Evolutionary conservation across 106 monocot species (phyloP).

Genomic region (Dendrobium huoshanense): DNA sequence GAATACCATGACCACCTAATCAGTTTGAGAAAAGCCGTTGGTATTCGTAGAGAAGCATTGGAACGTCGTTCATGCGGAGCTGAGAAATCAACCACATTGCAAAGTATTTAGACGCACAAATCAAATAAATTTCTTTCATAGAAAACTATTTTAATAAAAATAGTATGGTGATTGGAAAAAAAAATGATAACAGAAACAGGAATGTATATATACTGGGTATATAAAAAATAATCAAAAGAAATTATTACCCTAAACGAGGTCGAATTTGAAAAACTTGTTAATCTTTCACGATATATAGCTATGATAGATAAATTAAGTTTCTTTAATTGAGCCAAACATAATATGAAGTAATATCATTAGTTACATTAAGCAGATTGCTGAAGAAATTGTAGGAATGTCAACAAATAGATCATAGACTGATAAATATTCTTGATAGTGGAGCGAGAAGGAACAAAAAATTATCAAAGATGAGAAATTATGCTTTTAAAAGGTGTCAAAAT

Average conservation of each 20-base stretch:
- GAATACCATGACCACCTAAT: neutral
- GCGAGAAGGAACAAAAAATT: no score
- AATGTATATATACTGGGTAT: no score
- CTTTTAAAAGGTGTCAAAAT: no score
- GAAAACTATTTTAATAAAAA: neutral
- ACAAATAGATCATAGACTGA: no score
- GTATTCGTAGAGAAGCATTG: neutral
- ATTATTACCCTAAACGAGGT: neutral
- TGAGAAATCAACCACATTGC: neutral
- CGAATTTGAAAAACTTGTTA: neutral
- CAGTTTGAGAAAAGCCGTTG: neutral
- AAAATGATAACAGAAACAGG: neutral
- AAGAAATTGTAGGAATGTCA: no score
- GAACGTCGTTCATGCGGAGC: slow-evolving; percentile 1
- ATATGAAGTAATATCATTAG: no score
- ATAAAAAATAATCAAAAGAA: no score
- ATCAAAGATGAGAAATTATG: no score
- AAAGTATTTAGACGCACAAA: neutral
- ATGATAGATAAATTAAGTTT: no score
- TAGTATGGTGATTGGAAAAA: neutral
- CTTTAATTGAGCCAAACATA: no score
- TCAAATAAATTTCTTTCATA: neutral
- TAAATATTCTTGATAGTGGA: no score
- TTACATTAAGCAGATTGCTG: no score
- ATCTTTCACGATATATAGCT: neutral